A percentile compares a stretch with the other conserved stretches of the same genome.
phyloP scores from a whole-genome alignment of 2,329 filamentous ascomycete genomes.

The Colletotrichum navitas region DNA sequence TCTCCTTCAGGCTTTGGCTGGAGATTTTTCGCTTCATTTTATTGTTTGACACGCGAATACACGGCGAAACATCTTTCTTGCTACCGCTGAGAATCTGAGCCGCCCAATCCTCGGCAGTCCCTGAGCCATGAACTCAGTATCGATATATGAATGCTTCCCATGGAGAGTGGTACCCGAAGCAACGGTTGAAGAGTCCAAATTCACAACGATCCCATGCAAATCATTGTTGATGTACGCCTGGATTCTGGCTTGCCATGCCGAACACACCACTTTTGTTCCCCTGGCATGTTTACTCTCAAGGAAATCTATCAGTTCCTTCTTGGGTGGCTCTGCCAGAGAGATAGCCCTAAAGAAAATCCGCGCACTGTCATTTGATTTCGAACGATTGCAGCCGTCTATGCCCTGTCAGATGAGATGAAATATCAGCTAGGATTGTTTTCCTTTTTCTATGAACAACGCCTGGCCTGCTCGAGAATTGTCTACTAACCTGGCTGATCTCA shows the following conservation, averaged over 20 bases:
- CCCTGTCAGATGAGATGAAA: background rate
- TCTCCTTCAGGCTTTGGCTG: too few species aligned
- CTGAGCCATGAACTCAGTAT: conserved; percentile 61
- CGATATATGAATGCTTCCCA: conserved; percentile 62
- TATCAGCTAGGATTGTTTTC: background rate
- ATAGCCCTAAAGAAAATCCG: conserved; percentile 58
- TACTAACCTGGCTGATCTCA: conserved; percentile 36
- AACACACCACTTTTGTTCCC: background rate
- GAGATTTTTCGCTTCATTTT: too few species aligned
- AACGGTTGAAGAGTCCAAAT: conserved; percentile 40
- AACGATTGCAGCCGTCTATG: conserved; percentile 25
- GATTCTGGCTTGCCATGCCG: conserved; percentile 51
- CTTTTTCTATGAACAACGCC: too few species aligned
- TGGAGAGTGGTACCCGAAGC: conserved; percentile 47
- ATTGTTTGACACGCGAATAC: too few species aligned
- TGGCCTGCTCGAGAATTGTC: background rate
- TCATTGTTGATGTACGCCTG: conserved; percentile 46
- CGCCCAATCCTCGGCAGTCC: too few species aligned
- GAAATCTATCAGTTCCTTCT: conserved; percentile 56
- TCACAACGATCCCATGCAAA: conserved; percentile 44
- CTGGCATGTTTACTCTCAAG: conserved; percentile 54
- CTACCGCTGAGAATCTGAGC: too few species aligned
- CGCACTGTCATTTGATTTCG: conserved; percentile 29
- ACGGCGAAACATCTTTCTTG: too few species aligned
- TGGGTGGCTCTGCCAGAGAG: conserved; percentile 59